Conservation (phyloP, 768 basidiomycete genomes). For the Tricholoma hemisulphureum region DNA sequence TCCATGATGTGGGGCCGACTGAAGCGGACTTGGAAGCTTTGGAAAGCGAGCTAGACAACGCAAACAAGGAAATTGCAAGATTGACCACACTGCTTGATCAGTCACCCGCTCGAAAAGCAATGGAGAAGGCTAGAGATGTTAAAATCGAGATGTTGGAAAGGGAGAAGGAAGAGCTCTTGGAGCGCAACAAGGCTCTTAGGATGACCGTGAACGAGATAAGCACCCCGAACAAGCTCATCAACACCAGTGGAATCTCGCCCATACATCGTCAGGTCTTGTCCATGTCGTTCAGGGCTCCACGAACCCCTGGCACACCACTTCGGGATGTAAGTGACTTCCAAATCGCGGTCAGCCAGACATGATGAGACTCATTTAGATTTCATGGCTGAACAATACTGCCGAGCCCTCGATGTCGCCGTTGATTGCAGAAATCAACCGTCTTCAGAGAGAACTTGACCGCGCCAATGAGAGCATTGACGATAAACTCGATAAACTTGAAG, state of each 20-base stretch:
- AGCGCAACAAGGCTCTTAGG: conserved; percentile 61
- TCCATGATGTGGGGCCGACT: conserved; percentile 32
- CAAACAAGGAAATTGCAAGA: conserved; percentile 71
- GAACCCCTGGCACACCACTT: conserved; percentile 76
- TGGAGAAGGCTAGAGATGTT: conserved; percentile 73
- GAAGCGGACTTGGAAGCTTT: conserved; percentile 63
- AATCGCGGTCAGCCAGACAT: background rate
- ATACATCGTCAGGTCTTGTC: conserved; percentile 70
- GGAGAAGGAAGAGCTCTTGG: conserved; percentile 73
- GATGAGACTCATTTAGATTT: conserved; percentile 46
- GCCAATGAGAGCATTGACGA: conserved; percentile 88
- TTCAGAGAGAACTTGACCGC: conserved; percentile 71
- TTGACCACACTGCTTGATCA: conserved; percentile 65
- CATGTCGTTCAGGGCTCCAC: conserved; percentile 67
- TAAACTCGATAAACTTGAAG: conserved; percentile 82
- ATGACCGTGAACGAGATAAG: conserved; percentile 48
- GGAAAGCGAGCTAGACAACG: conserved; percentile 74
- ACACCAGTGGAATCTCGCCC: conserved; percentile 66
- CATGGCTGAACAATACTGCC: conserved; percentile 67
- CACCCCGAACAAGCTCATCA: conserved; percentile 58
- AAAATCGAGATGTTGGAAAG: conserved; percentile 74
- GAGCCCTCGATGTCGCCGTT: conserved; percentile 62
- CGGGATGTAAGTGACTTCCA: conserved; percentile 57
- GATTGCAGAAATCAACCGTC: conserved; percentile 66
- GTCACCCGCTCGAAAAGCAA: conserved; percentile 73